Conservation (phyloP, 768 basidiomycete species). For the Phaffia tasmanica region DNA sequence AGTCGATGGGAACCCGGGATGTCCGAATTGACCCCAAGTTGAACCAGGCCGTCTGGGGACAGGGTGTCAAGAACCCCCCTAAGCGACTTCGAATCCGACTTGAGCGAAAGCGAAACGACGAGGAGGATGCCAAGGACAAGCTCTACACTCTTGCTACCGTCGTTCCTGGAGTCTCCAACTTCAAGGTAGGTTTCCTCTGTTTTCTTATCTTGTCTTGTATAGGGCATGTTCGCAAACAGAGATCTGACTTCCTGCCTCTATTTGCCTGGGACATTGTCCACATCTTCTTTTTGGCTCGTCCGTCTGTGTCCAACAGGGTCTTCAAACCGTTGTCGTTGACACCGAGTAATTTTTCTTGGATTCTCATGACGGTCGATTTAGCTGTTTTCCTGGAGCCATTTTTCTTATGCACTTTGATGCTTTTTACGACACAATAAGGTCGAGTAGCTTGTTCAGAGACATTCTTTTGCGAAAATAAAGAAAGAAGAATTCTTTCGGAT, state of each 20-base stretch:
- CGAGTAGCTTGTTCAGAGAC: no score
- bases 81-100: constrained; percentile 85
- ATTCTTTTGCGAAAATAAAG: no score
- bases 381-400: background rate
- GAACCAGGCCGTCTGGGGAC: constrained; percentile 62
- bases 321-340: background rate
- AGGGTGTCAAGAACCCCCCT: constrained; percentile 84
- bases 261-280: background rate
- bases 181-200: constrained; percentile 64
- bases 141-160: constrained; percentile 82
- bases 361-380: no score
- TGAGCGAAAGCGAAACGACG: constrained; percentile 97
- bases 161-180: constrained; percentile 55
- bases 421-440: no score
- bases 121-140: constrained; percentile 97
- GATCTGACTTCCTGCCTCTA: constrained; percentile 20
- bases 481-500: no score
- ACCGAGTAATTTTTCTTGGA: background rate
- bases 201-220: background rate
- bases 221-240: no score
- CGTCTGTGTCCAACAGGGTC: background rate
- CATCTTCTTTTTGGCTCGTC: no score
- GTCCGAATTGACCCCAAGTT: constrained; percentile 89
- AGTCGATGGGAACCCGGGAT: constrained; percentile 90
- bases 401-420: background rate